Conservation (phyloP, 108 stramenopile genomes). For the Nitzschia putrida region DNA sequence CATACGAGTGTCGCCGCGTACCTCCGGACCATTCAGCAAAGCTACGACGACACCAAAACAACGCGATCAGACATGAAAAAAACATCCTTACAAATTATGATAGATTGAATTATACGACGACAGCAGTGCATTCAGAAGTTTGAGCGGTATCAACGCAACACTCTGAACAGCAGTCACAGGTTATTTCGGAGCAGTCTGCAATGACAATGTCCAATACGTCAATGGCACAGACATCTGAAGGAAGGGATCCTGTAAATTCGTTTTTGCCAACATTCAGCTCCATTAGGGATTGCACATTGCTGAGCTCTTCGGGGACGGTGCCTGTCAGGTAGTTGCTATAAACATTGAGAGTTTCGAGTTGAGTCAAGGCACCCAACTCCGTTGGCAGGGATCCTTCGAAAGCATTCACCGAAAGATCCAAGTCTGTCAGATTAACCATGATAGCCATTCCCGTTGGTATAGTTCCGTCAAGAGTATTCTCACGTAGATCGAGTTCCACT, state of each 20-base stretch:
- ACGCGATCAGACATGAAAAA: too few relatives aligned
- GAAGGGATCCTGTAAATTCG: not conserved
- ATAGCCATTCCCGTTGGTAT: constrained; percentile 51
- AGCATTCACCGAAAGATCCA: constrained; percentile 11
- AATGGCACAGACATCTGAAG: not conserved
- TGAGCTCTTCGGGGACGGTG: constrained; percentile 11
- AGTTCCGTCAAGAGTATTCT: constrained; percentile 49
- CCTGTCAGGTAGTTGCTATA: constrained; percentile 35
- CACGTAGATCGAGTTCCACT: not conserved
- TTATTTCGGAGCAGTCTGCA: not conserved
- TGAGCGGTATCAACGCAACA: not conserved
- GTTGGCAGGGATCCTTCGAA: constrained; percentile 48
- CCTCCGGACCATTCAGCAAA: too few relatives aligned
- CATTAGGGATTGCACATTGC: not conserved
- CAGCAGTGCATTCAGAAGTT: too few relatives aligned
- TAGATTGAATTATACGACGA: too few relatives aligned
- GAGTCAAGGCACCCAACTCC: constrained; percentile 49
- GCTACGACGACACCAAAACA: too few relatives aligned
- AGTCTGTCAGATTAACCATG: constrained; percentile 38
- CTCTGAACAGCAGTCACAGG: constrained; percentile 1
- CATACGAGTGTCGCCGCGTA: constrained; percentile 49
- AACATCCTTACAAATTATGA: too few relatives aligned
- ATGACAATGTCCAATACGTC: not conserved
- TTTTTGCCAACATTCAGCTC: constrained; percentile 1
- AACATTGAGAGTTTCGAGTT: constrained; percentile 44